Percentiles rank a stretch among this genome's conserved stretches.
phyloP scores from a whole-genome alignment of 169 alveolate genomes.

The Eimeria falciformis region DNA sequence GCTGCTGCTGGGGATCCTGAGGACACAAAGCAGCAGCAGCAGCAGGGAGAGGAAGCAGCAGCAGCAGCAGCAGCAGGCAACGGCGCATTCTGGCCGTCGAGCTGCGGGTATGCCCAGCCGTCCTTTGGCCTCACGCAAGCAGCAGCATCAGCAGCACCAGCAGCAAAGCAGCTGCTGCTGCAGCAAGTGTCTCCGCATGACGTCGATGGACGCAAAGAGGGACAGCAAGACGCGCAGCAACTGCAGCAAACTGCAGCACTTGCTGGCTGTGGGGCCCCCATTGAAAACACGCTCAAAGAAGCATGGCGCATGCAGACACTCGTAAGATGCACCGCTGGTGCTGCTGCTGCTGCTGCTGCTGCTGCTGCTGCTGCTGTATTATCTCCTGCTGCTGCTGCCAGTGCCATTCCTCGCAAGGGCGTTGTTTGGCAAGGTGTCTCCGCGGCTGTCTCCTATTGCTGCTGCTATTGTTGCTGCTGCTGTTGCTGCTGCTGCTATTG shows the following conservation, averaged over 20 bases:
- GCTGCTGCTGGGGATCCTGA: not conserved
- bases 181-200: not conserved
- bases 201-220: not conserved
- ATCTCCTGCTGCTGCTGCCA: too few species aligned
- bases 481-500: not conserved
- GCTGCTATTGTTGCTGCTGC: constrained; percentile 79
- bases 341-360: not conserved
- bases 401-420: too few species aligned
- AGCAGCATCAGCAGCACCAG: not conserved
- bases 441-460: constrained; percentile 94
- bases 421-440: too few species aligned
- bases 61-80: not conserved
- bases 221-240: not conserved
- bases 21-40: constrained; percentile 10
- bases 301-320: not conserved
- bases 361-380: constrained; percentile 10
- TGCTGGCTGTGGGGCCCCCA: not conserved
- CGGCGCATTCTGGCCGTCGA: not conserved
- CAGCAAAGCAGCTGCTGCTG: not conserved
- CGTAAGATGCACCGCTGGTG: not conserved
- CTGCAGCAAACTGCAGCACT: not conserved
- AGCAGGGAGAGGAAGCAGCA: not conserved
- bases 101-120: not conserved
- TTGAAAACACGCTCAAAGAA: not conserved
- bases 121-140: not conserved